A percentile compares a stretch with the other conserved stretches of the same genome.
Conservation (phyloP, 305 asterid species). For the Rubia tinctorum region DNA sequence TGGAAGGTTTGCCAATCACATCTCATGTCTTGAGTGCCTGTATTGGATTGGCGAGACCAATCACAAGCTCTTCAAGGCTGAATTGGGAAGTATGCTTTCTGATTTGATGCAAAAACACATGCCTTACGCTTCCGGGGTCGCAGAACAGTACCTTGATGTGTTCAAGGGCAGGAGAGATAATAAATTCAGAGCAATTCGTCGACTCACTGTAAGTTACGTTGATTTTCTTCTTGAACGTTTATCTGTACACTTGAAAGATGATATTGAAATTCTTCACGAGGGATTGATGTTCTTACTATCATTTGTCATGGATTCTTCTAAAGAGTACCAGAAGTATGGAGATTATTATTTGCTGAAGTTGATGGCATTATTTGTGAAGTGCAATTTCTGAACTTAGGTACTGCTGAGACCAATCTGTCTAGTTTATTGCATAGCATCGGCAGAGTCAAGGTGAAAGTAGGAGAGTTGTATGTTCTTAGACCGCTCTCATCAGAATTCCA, state of each 20-base stretch:
- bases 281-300: conserved; percentile 10
- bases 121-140: background rate
- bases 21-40: background rate
- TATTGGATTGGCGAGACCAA: background rate
- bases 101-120: background rate
- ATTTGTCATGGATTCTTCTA: conserved; percentile 17
- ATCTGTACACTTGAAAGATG: too few relatives aligned
- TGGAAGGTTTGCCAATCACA: background rate
- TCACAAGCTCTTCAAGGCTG: too few relatives aligned
- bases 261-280: background rate
- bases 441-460: too few relatives aligned
- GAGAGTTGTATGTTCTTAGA: too few relatives aligned
- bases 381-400: too few relatives aligned
- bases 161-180: background rate
- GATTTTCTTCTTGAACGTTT: conserved; percentile 1
- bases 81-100: background rate
- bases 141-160: background rate
- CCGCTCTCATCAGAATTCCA: too few relatives aligned
- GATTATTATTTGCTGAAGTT: background rate
- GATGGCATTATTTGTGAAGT: too few relatives aligned
- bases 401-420: too few relatives aligned
- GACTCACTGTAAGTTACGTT: background rate
- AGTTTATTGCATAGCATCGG: too few relatives aligned
- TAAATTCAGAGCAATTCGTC: background rate
- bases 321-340: conserved; percentile 12